Evolutionary conservation across 768 basidiomycete species (phyloP), one percentile per base, ranked within the genome.

Genomic region (Coprinellus micaceus): DNA sequence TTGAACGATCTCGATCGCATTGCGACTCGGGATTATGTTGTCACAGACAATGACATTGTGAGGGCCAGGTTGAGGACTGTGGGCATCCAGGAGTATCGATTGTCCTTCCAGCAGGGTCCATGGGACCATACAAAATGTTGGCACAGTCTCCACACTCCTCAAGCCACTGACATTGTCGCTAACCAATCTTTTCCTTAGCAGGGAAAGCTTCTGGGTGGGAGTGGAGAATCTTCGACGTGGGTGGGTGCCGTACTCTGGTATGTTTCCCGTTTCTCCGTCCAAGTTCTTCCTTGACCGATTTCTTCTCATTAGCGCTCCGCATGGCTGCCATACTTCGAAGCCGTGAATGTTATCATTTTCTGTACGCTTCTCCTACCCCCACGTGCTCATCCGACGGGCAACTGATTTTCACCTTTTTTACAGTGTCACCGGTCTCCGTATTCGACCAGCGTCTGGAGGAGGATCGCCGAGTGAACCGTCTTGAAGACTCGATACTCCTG

Each of bases 301-400:
- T 46, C 64, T 44, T 67, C 51, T 59, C 44, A 54, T 54, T 63
- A 90, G 86, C 88, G 90, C 37, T 74, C 82, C 21, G 86, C 86
- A 0, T 92, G 90, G 90, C 72, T 89, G 19, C 86, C 89, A 0
- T 92, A 84, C 69, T 91, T 92, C 64, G 85, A 91, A 52, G 81
- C 86, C 63, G 85, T 86, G 43, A 82, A 89, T 60, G 86, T 85
- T 2, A 84, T 92, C 64, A 89, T 92, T 53, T 91, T 92, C 71
- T 75, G 77, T 78, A 59, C 43, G 70, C 71, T 26, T 40, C 45
- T 54, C 40, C 40, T 56, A 41, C 41, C 33, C 48, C 33, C 11
- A 52, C 17, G 10, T 50, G 28, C 28, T 54, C 25, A 39, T 17
- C 11, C 3, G 22, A 59, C 19, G 53, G 41, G 21, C 6, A 15